Evolutionary conservation across 2,329 filamentous ascomycete genomes (phyloP).

Genomic region (Colletotrichum sp.): DNA sequence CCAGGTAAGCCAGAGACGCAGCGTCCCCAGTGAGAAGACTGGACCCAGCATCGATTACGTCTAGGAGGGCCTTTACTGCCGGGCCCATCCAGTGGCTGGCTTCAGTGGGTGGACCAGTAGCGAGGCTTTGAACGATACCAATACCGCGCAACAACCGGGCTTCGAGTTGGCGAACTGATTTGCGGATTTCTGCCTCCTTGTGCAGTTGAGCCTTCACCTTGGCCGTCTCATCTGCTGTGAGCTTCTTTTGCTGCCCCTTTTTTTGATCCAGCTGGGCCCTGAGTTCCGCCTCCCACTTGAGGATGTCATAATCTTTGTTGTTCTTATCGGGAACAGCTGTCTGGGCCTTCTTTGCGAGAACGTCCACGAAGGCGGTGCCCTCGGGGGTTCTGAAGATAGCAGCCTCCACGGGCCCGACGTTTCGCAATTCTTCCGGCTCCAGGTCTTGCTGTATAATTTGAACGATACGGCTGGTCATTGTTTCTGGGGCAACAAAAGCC

Average conservation of each 20-base stretch:
- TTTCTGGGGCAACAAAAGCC: constrained; percentile 89
- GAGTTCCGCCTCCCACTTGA: constrained; percentile 97
- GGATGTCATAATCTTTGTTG: constrained; percentile 90
- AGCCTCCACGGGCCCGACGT: constrained; percentile 84
- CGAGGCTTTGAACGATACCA: constrained; percentile 82
- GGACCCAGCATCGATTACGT: constrained; percentile 79
- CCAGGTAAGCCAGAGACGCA: constrained; percentile 78
- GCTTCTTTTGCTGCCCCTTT: constrained; percentile 89
- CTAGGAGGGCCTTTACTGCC: constrained; percentile 75
- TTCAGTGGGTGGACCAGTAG: constrained; percentile 87
- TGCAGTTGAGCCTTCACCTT: constrained; percentile 91
- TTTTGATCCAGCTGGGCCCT: constrained; percentile 88
- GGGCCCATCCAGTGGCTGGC: constrained; percentile 86
- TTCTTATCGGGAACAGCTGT: constrained; percentile 80
- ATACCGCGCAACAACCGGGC: constrained; percentile 80
- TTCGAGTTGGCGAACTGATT: constrained; percentile 72
- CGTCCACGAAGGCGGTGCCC: constrained; percentile 87
- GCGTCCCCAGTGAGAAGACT: constrained; percentile 81
- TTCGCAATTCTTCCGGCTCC: constrained; percentile 69
- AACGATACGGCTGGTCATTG: constrained; percentile 77
- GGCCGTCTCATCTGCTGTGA: constrained; percentile 84
- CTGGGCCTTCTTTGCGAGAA: constrained; percentile 81
- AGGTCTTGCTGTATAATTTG: constrained; percentile 77
- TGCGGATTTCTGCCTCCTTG: constrained; percentile 83
- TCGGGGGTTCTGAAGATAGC: constrained; percentile 92